Percentiles rank a stretch among this genome's conserved stretches.
phyloP scores from a whole-genome alignment of 768 basidiomycete genomes.

The Heimioporus sp. region DNA sequence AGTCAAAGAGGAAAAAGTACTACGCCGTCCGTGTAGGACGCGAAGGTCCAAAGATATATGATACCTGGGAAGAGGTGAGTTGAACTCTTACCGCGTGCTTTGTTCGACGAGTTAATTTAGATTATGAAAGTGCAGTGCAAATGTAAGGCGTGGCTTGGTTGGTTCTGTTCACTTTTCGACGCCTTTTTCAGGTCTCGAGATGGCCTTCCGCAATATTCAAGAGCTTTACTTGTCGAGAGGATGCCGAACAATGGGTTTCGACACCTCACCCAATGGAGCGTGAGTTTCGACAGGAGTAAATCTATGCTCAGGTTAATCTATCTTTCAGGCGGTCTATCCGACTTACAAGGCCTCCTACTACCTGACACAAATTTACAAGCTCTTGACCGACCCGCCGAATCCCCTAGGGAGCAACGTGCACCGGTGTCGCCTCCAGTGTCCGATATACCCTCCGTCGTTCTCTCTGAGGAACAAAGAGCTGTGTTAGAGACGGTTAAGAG shows the following conservation, averaged over 20 bases:
- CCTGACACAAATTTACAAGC: not conserved
- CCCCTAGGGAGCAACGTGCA: not conserved
- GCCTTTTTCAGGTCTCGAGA: constrained; percentile 43
- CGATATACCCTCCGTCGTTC: constrained; percentile 22
- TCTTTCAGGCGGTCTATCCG: constrained; percentile 5
- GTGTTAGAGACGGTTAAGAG: constrained; percentile 54
- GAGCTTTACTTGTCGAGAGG: constrained; percentile 42
- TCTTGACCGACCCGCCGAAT: not conserved
- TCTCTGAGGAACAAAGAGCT: constrained; percentile 52
- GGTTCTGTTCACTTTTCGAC: not conserved
- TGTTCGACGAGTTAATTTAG: not conserved
- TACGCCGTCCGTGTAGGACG: constrained; percentile 63
- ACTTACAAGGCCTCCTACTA: not conserved
- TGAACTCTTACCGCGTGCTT: not conserved
- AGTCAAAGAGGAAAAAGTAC: constrained; percentile 43
- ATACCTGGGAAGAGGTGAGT: constrained; percentile 59
- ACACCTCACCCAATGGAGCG: constrained; percentile 8
- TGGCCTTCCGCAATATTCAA: constrained; percentile 53
- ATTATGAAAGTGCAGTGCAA: constrained; percentile 42
- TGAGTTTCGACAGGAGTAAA: constrained; percentile 13
- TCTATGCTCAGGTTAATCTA: not conserved
- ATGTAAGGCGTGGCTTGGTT: constrained; percentile 29
- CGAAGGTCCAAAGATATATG: constrained; percentile 55
- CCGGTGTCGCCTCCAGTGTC: not conserved
- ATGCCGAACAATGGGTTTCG: constrained; percentile 53